Percentiles rank a stretch among this genome's conserved stretches.
These are phyloP conservation scores for Gossypium anomalum DNA, from an alignment of 345 rosid species.

Conservation along the genomic window DNA sequence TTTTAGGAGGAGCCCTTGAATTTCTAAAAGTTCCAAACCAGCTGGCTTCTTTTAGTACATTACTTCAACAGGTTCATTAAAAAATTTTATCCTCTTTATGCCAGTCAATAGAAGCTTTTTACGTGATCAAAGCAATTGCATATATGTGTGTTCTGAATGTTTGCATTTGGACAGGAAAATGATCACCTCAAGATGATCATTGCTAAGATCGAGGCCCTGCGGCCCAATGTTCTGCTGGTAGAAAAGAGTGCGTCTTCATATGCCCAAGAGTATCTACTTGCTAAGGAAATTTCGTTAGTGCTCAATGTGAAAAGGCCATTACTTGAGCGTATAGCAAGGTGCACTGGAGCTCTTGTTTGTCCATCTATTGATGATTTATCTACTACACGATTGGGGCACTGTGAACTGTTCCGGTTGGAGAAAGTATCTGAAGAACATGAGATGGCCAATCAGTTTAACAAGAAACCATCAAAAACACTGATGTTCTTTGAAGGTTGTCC, in stretches of 20 bases:
- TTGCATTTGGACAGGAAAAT: constrained; percentile 56
- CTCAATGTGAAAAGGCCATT: constrained; percentile 78
- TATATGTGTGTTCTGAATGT: constrained; percentile 4
- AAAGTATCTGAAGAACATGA: constrained; percentile 78
- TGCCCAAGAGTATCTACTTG: constrained; percentile 76
- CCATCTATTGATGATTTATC: constrained; percentile 67
- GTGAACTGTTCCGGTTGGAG: constrained; percentile 79
- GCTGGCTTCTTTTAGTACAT: constrained; percentile 82
- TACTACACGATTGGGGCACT: constrained; percentile 62
- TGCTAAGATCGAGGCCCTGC: constrained; percentile 79
- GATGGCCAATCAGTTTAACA: constrained; percentile 51
- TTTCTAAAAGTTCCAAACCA: constrained; percentile 74
- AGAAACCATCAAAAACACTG: constrained; percentile 79
- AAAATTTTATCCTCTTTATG: constrained; percentile 4
- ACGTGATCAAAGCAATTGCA: background rate
- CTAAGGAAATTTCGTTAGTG: constrained; percentile 88
- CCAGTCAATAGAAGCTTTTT: background rate
- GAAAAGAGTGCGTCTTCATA: constrained; percentile 90
- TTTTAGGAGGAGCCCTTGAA: constrained; percentile 92
- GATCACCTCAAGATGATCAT: constrained; percentile 82
- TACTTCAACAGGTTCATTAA: constrained; percentile 73
- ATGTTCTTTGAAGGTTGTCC: constrained; percentile 99
- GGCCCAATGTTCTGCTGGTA: constrained; percentile 87
- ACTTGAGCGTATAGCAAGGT: constrained; percentile 83
- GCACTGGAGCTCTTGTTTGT: constrained; percentile 77